Evolutionary conservation across 768 basidiomycete species (phyloP).

Genomic region (Tylopilus sp.): DNA sequence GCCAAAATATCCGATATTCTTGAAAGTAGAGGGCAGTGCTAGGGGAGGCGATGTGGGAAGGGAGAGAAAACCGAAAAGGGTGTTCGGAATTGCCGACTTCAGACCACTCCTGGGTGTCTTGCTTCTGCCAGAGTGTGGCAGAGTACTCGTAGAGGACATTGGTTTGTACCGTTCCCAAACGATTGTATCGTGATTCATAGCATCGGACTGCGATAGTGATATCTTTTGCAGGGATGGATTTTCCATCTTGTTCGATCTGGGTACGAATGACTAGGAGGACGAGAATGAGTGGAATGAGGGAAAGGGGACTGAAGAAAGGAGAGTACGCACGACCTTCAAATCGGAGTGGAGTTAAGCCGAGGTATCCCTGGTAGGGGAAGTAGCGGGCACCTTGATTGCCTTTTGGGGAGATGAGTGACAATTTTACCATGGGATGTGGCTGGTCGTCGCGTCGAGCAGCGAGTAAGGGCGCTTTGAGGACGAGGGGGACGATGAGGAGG

Average conservation of each 20-base stretch:
- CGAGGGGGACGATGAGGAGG: conserved; percentile 17
- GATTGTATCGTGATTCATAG: conserved; percentile 72
- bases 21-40: conserved; percentile 66
- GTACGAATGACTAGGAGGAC: conserved; percentile 59
- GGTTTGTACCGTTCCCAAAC: conserved; percentile 52
- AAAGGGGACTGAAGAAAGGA: background rate
- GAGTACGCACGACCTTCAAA: conserved; percentile 65
- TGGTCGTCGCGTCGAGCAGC: conserved; percentile 12
- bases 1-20: conserved; percentile 78
- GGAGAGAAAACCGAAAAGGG: conserved; percentile 70
- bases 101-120: conserved; percentile 51
- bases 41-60: conserved; percentile 57
- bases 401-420: conserved; percentile 63
- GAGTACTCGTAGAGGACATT: conserved; percentile 68
- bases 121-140: conserved; percentile 66
- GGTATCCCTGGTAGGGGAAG: conserved; percentile 75
- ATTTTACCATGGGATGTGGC: conserved; percentile 54
- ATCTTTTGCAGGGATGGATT: conserved; percentile 61
- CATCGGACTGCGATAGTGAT: conserved; percentile 76
- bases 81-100: conserved; percentile 63
- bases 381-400: conserved; percentile 67
- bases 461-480: conserved; percentile 16
- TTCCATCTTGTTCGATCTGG: conserved; percentile 65
- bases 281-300: background rate
- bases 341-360: conserved; percentile 76